phyloP scores from a whole-genome alignment of 768 basidiomycete species.

The Lactarius pseudohatsudake region DNA sequence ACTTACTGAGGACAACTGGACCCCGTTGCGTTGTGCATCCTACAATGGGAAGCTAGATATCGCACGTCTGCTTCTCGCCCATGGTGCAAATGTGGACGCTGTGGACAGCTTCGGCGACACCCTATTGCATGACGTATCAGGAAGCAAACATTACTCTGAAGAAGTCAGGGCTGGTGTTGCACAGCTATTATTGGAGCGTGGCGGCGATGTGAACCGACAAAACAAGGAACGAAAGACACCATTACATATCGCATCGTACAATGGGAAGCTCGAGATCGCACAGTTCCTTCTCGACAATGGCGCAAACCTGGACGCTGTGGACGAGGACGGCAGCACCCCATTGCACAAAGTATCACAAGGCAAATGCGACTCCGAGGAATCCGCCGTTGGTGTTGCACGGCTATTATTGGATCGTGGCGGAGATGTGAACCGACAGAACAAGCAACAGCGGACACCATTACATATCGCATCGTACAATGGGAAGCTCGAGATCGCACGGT shows the following conservation, averaged over 20 bases:
- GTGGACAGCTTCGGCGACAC: no score
- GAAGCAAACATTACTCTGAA: no score
- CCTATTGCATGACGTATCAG: no score
- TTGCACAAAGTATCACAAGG: neutral
- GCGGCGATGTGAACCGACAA: no score
- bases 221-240: neutral
- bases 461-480: neutral
- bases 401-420: neutral
- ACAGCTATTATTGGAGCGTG: no score
- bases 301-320: neutral
- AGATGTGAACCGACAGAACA: neutral
- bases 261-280: neutral
- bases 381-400: neutral
- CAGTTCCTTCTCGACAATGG: neutral
- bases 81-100: no score
- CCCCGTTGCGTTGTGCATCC: neutral
- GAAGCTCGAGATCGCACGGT: neutral
- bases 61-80: no score
- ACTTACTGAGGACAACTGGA: neutral
- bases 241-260: neutral
- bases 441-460: neutral
- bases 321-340: neutral
- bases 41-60: no score
- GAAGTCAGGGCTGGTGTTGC: no score
- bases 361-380: neutral